Evolutionary conservation across 768 basidiomycete species (phyloP), one percentile per base, ranked within the genome.

Genomic region (Kwoniella mangroviensis): DNA sequence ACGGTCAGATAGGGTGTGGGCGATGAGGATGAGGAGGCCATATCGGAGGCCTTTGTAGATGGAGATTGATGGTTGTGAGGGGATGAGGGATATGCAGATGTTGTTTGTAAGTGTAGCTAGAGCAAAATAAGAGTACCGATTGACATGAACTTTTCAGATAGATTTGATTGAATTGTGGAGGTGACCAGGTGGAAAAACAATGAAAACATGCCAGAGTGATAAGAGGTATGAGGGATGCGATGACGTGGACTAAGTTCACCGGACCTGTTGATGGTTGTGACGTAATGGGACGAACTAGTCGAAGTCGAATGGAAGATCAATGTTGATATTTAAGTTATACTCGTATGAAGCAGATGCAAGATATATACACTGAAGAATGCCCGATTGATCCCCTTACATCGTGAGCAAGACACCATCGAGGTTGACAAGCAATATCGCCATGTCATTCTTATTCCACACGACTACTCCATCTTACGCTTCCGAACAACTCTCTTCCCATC

Each of bases 401-500:
- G 34, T 34, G 34, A 7, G 9, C 6, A 34, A 34, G 34, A 34
- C 6, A 1, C 34, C 9, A 34, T 34, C 34, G 28, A 28, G 28
- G 4, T 15, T n/a, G 49, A 62, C 22, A 45, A 40, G 58, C 21
- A 4, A 7, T 24, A 19, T 9, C 68, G 61, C 9, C 49, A 73
- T 73, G 73, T 49, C 68, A 3, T 71, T 68, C 69, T 41, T 73
- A 4, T 71, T 78, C 69, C 34, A 70, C 28, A 43, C 71, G 10
- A 13, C 60, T 2, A 43, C 77, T 0, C 71, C 77, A 22, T 67
- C 68, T 10, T 80, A 73, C 61, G 74, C 79, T 10, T 69, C 72
- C 22, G 79, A 80, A 53, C 72, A 77, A 22, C 69, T 78, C 49
- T 69, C 65, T 13, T 19, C 60, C 15, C 75, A 78, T 21, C 63